Conservation (phyloP, 345 rosid species). For the Lumnitzera littorea region DNA sequence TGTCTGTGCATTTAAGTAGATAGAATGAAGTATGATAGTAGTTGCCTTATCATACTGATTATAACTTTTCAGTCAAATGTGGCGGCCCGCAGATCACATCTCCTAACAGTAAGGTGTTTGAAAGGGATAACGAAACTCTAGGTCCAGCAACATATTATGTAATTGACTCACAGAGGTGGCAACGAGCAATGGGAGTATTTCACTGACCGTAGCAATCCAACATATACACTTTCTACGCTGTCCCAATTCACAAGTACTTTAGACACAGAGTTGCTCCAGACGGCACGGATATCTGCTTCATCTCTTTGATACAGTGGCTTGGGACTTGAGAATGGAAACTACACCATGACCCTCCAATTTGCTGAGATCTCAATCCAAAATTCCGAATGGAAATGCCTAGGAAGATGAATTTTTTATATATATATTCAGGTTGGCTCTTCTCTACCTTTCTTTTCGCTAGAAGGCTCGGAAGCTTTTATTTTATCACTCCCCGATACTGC, state of each 20-base stretch:
- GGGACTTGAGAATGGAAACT: conserved; percentile 81
- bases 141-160: conserved; percentile 57
- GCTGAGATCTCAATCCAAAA: conserved; percentile 25
- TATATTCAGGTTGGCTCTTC: conserved; percentile 38
- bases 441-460: neutral
- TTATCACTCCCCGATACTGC: neutral
- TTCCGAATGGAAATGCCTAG: conserved; percentile 32
- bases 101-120: conserved; percentile 24
- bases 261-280: conserved; percentile 34
- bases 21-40: neutral
- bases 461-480: neutral
- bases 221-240: conserved; percentile 15
- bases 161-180: conserved; percentile 29
- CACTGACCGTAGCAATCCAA: conserved; percentile 20
- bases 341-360: conserved; percentile 43
- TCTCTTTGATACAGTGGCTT: conserved; percentile 71
- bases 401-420: conserved; percentile 43
- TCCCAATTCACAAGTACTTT: conserved; percentile 31
- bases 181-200: conserved; percentile 37
- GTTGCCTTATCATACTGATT: conserved; percentile 27
- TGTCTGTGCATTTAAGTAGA: neutral
- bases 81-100: conserved; percentile 55
- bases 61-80: conserved; percentile 42
- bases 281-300: conserved; percentile 60
- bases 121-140: conserved; percentile 38